A percentile compares a stretch with the other conserved stretches of the same genome.
phyloP scores from a whole-genome alignment of 129 eudicot species.

The Erigeron canadensis region DNA sequence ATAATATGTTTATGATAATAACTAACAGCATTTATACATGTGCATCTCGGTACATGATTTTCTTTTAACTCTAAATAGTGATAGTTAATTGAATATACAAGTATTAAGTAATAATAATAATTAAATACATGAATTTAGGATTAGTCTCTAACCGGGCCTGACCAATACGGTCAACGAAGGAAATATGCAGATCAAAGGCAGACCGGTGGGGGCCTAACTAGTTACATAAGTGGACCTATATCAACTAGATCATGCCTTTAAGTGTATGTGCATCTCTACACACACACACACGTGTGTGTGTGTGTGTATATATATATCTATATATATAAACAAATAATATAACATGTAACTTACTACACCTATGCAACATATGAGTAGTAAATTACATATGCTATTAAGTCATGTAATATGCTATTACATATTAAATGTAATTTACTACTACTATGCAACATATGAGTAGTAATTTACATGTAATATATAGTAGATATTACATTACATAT shows the following conservation, averaged over 20 bases:
- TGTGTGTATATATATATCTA: background rate
- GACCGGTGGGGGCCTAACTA: background rate
- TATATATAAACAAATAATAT: background rate
- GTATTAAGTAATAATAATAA: too few species aligned
- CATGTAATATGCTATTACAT: background rate
- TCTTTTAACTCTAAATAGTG: background rate
- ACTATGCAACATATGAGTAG: background rate
- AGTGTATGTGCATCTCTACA: background rate
- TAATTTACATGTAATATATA: background rate
- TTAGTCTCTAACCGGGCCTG: background rate
- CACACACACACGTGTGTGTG: background rate
- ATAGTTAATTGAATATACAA: background rate
- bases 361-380: too few species aligned
- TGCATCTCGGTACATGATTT: background rate
- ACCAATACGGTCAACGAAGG: background rate
- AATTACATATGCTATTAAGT: background rate
- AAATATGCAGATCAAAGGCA: background rate
- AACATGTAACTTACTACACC: background rate
- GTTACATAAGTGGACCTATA: background rate
- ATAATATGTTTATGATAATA: background rate
- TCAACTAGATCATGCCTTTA: background rate
- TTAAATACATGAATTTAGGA: too few species aligned
- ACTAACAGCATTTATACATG: background rate
- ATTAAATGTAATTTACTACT: background rate
- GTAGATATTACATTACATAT: background rate